Evolutionary conservation across 108 stramenopile species (phyloP), one percentile per base, ranked within the genome.

Genomic region (Nitzschia sp.): DNA sequence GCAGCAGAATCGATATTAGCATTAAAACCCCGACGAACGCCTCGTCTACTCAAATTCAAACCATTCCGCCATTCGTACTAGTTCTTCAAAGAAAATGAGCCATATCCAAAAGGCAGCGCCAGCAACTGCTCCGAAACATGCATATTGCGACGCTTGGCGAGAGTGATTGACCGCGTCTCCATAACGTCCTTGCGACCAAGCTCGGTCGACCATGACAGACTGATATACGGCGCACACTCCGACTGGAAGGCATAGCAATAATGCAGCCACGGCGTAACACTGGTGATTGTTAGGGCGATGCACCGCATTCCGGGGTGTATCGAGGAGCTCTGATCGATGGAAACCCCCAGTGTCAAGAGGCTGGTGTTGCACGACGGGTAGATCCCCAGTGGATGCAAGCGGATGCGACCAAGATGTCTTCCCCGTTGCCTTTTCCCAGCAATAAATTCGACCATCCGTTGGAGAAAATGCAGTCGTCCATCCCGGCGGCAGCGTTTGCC

Each of bases 241-340:
- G n/a, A 79, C 18, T 13, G 78, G 78, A 29, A 65, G 59, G 38
- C 49, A 74, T 1, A 73, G 46, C 0, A 79, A 13, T 15, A 60
- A 35, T 26, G 78, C 59, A 2, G 54, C 25, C 17, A 64, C 30
- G 0, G 78, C 72, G n/a, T 46, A 68, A 35, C 72, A 79, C 47
- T 79, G 78, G n/a, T 74, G 66, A 60, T 35, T 79, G 46, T 74
- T 71, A 11, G 78, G 78, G 19, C 78, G 72, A 19, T 55, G 60
- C 8, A 33, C 23, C 1, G 72, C 78, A 35, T 64, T 71, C 51
- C 25, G 25, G 11, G 69, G 76, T 25, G 69, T 71, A 26, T 71
- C 76, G 59, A 26, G 18, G 59, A 26, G 28, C 26, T n/a, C 30
- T 29, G 26, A 18, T 30, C 18, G 59, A 18, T 30, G 18, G 25